Evolutionary conservation across 2,329 filamentous ascomycete genomes (phyloP), one percentile per base, ranked within the genome.

Genomic region (Penicillium sp.): DNA sequence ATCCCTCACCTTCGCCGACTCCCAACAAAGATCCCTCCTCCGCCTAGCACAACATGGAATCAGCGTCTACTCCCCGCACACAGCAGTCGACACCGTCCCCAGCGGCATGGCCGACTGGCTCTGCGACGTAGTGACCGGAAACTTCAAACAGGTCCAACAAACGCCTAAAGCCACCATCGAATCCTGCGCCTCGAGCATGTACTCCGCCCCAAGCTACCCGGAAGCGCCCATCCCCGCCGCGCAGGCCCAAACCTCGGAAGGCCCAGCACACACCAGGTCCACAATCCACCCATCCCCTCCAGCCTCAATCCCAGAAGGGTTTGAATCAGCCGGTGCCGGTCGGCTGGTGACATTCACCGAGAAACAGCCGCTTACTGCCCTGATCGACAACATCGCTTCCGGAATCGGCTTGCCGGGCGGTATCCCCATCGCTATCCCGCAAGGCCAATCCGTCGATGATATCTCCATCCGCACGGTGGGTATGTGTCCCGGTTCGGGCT

Each of bases 31-130:
- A 43, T 90, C 90, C 7, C 84, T 99, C 33, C 82, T 99, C 4
- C 85, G 88, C 44, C 83, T 99, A 13, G 89, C 89, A 47, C 89
- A 90, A 62, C 86, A 90, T 73, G 93, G 93, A 36, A 91, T 99
- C 68, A 96, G 92, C 63, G 92, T 99, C 56, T 99, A 97, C 80
- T 92, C 89, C 64, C 94, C 94, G 0, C 94, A 99, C 77, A 99
- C 94, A 0, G 93, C 94, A 15, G 86, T 97, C 43, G 94, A 99
- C 75, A 91, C 91, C 39, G 90, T 90, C 0, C 85, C 87, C 0
- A 86, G 87, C 19, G 94, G 94, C 4, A 85, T 99, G 66, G 96
- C 93, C 70, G 91, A 96, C 73, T 99, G 93, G 93, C 86, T 99
- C 10, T 91, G 91, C 59, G 89, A 96, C 70, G 88, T 96, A 49